Percentiles rank a stretch among this genome's conserved stretches.
These are phyloP conservation scores for Ogataea dorogensis DNA, from an alignment of 805 yeast species.

Conservation along the genomic window DNA sequence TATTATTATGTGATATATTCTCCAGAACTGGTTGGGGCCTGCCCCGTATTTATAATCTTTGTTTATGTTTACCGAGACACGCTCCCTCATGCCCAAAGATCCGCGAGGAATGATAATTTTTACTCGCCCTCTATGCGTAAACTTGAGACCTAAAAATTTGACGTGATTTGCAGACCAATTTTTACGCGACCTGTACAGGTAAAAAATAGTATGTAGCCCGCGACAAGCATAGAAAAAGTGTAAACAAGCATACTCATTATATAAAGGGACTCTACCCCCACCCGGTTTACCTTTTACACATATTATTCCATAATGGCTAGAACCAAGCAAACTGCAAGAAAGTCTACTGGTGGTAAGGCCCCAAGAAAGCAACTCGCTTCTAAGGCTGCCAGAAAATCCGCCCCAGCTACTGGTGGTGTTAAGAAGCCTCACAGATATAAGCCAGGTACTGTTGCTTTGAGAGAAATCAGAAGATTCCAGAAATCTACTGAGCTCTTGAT, in stretches of 20 bases:
- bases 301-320: conserved; percentile 63
- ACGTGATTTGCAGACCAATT: conserved; percentile 1
- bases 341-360: conserved; percentile 93
- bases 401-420: conserved; percentile 91
- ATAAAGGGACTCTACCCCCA: conserved; percentile 15
- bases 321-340: conserved; percentile 93
- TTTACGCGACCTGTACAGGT: conserved; percentile 15
- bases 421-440: conserved; percentile 94
- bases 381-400: conserved; percentile 90
- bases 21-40: conserved; percentile 8
- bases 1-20: conserved; percentile 13
- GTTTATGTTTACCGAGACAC: conserved; percentile 12
- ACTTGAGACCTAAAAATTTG: conserved; percentile 10
- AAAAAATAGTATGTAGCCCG: conserved; percentile 5
- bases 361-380: conserved; percentile 94
- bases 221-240: conserved; percentile 1
- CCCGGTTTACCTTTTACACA: conserved; percentile 6
- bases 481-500: conserved; percentile 92
- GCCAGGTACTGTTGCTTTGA: conserved; percentile 96
- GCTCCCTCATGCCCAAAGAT: conserved; percentile 12
- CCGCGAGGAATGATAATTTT: conserved; percentile 13
- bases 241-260: conserved; percentile 11
- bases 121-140: conserved; percentile 17
- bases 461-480: conserved; percentile 98
- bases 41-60: conserved; percentile 17